phyloP scores from a whole-genome alignment of 352 stramenopile genomes.

The Saprolegnia diclina region DNA sequence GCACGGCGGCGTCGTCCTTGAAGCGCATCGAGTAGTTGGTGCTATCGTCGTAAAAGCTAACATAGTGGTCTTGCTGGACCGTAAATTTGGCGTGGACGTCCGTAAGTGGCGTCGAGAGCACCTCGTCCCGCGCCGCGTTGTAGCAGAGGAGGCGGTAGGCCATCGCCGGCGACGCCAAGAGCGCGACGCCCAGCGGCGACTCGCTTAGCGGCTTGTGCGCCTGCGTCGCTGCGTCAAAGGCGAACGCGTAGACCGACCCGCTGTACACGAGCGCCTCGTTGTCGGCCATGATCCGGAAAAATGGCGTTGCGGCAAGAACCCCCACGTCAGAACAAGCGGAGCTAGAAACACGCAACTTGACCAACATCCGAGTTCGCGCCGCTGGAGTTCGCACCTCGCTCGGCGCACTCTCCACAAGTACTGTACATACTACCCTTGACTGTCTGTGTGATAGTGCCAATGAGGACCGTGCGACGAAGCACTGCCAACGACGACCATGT shows the following conservation, averaged over 20 bases:
- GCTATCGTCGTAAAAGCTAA: constrained; percentile 52
- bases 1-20: constrained; percentile 38
- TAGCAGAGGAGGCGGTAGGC: constrained; percentile 64
- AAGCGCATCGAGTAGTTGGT: constrained; percentile 76
- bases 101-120: constrained; percentile 41
- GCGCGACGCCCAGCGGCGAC: constrained; percentile 51
- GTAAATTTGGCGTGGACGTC: constrained; percentile 40
- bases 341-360: too few relatives aligned
- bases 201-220: constrained; percentile 56
- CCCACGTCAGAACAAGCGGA: neutral
- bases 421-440: too few relatives aligned
- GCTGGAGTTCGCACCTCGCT: too few relatives aligned
- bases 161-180: constrained; percentile 33
- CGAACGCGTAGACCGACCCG: constrained; percentile 64
- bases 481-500: too few relatives aligned
- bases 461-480: too few relatives aligned
- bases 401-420: too few relatives aligned
- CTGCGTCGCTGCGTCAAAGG: constrained; percentile 45
- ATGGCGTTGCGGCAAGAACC: constrained; percentile 12
- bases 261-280: constrained; percentile 56
- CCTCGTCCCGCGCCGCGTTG: constrained; percentile 57
- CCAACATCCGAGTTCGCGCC: too few relatives aligned
- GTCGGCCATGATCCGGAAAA: constrained; percentile 37
- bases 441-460: too few relatives aligned
- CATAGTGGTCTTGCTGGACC: constrained; percentile 66